These are phyloP conservation scores for Aureobasidium sp. DNA, from an alignment of 2,329 filamentous ascomycete genomes.

Conservation along the genomic window DNA sequence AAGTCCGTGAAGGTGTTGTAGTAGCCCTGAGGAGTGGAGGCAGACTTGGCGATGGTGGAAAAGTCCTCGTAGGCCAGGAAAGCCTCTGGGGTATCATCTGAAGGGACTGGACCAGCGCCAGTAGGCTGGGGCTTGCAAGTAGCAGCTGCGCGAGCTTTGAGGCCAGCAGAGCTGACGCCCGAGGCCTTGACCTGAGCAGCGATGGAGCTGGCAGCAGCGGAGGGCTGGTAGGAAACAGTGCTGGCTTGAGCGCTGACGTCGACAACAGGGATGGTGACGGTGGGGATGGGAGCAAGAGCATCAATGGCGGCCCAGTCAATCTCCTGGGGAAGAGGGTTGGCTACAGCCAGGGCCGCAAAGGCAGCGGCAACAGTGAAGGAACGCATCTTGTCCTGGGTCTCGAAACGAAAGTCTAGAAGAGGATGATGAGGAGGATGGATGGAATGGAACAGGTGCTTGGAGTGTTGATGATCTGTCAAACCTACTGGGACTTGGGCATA, in stretches of 20 bases:
- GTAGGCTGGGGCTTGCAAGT: conserved; percentile 5
- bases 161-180: background rate
- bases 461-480: background rate
- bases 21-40: conserved; percentile 19
- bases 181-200: conserved; percentile 3
- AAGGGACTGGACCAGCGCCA: conserved; percentile 8
- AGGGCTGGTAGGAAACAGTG: conserved; percentile 16
- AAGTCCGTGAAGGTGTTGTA: conserved; percentile 19
- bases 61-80: conserved; percentile 20
- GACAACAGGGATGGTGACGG: conserved; percentile 14
- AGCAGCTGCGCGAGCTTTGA: background rate
- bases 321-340: conserved; percentile 17
- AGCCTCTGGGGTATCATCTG: conserved; percentile 18
- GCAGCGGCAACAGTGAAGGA: conserved; percentile 11
- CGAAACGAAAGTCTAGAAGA: background rate
- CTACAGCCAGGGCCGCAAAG: conserved; percentile 14
- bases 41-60: conserved; percentile 17
- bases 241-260: conserved; percentile 14
- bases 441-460: background rate
- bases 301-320: conserved; percentile 19
- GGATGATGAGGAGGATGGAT: background rate
- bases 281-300: conserved; percentile 14
- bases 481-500: background rate
- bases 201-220: conserved; percentile 11
- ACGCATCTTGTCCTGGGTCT: conserved; percentile 1